Evolutionary conservation across 306 rosid genomes (phyloP), one percentile per base, ranked within the genome.

Genomic region (apple (Malus domestica)): DNA sequence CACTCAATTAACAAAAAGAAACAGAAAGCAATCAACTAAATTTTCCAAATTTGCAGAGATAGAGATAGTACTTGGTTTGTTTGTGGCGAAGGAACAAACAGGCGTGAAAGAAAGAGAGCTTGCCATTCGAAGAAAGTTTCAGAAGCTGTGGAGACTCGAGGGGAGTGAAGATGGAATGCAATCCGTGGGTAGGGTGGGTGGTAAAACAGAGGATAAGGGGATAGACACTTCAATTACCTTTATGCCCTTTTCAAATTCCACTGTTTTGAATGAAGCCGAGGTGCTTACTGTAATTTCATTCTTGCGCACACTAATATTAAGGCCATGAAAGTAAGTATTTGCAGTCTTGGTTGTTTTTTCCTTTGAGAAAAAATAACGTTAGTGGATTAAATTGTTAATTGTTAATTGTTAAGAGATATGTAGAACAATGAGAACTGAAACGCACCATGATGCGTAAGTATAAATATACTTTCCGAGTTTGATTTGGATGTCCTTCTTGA

Each of bases 71-170:
- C 99, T 95, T 79, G 91, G 88, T 72, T 67, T 89, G 85, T 82
- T 83, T n/a, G 97, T 83, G 81, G 89, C 83, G 70, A 89, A 78
- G 83, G 96, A 86, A 82, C 89, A 87, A 67, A 87, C 51, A 30
- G 93, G 88, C 57, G 91, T 40, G 54, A 84, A 80, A 73, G 79
- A 76, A 2, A 84, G 46, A 81, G 91, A 81, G 61, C 79, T 77
- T 40, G 98, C 91, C 99, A 96, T 96, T 84, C 40, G 68, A 73
- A 42, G 23, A 18, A 65, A 9, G 7, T 10, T 72, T 51, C 20
- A 5, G 20, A 51, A 51, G 3, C 20, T 5, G 20, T 15, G 20
- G 20, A 51, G 55, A 5, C 20, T 16, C 42, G 8, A 38, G 42
- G 42, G 42, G 79, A 2, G 22, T 20, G 40, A 75, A 66, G 82